A percentile compares a stretch with the other conserved stretches of the same genome.
Evolutionary conservation across 2,329 filamentous ascomycete genomes (phyloP).

Genomic region (Talaromyces sp.): DNA sequence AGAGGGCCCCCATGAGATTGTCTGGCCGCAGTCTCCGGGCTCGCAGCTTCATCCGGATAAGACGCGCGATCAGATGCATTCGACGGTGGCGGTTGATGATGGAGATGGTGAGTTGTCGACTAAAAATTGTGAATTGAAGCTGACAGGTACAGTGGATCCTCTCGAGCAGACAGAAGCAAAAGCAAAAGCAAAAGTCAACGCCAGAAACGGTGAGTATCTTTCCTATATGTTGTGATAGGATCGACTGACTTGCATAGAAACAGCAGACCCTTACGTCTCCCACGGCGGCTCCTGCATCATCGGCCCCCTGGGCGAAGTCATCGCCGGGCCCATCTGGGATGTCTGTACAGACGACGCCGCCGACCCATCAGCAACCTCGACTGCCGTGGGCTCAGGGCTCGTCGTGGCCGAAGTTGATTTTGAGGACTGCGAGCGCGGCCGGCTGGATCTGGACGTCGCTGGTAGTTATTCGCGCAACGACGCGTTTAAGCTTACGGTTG

Average conservation of each 20-base stretch:
- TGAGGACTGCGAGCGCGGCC: slow-evolving; percentile 76
- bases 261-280: slow-evolving; percentile 46
- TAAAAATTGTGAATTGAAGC: not conserved
- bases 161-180: not conserved
- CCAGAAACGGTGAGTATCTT: not conserved
- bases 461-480: slow-evolving; percentile 78
- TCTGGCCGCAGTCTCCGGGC: slow-evolving; percentile 29
- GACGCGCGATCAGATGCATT: slow-evolving; percentile 11
- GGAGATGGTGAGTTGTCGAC: not conserved
- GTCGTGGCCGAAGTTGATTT: slow-evolving; percentile 73
- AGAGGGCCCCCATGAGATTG: slow-evolving; percentile 43
- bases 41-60: slow-evolving; percentile 13
- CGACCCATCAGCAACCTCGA: slow-evolving; percentile 9
- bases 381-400: slow-evolving; percentile 39
- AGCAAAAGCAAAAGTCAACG: not conserved
- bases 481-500: slow-evolving; percentile 54
- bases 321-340: slow-evolving; percentile 80
- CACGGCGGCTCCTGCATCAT: slow-evolving; percentile 80
- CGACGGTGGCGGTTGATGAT: slow-evolving; percentile 6
- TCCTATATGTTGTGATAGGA: no score
- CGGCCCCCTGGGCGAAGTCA: slow-evolving; percentile 69
- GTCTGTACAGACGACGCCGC: slow-evolving; percentile 26
- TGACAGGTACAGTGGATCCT: not conserved
- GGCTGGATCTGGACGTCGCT: slow-evolving; percentile 75
- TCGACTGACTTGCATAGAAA: not conserved